Evolutionary conservation across 495 filamentous ascomycete species (phyloP).

Genomic region (Penicillium coprophilum): DNA sequence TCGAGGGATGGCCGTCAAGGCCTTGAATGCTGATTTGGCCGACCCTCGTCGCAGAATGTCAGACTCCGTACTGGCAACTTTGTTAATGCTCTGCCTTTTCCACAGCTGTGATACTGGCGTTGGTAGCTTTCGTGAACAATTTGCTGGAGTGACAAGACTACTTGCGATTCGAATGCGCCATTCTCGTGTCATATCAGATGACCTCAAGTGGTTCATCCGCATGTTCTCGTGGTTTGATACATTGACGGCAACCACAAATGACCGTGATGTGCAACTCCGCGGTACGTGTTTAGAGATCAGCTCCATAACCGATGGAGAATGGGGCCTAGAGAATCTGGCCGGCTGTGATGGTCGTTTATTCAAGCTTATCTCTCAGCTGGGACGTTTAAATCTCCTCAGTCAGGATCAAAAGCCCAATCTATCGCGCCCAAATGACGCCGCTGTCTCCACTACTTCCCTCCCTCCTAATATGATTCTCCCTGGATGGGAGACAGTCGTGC

Average conservation of each 20-base stretch:
- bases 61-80: slow-evolving; percentile 84
- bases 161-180: slow-evolving; percentile 69
- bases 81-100: slow-evolving; percentile 86
- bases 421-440: slow-evolving; percentile 30
- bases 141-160: slow-evolving; percentile 91
- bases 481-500: slow-evolving; percentile 21
- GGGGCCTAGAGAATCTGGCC: slow-evolving; percentile 80
- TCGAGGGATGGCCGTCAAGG: slow-evolving; percentile 74
- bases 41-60: slow-evolving; percentile 70
- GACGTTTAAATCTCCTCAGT: slow-evolving; percentile 83
- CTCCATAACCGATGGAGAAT: slow-evolving; percentile 65
- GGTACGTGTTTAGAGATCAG: slow-evolving; percentile 66
- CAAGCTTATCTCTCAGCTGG: slow-evolving; percentile 73
- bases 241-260: slow-evolving; percentile 89
- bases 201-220: slow-evolving; percentile 90
- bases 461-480: slow-evolving; percentile 42
- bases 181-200: slow-evolving; percentile 59
- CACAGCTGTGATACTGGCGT: slow-evolving; percentile 92
- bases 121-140: slow-evolving; percentile 88
- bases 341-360: slow-evolving; percentile 84
- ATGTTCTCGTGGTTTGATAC: slow-evolving; percentile 96
- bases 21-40: slow-evolving; percentile 79
- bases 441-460: slow-evolving; percentile 34
- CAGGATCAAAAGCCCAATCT: slow-evolving; percentile 62
- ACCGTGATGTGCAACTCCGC: slow-evolving; percentile 85